Evolutionary conservation across 805 yeast species (phyloP), one percentile per base, ranked within the genome.

Genomic region (Spencermartinsiella europaea): DNA sequence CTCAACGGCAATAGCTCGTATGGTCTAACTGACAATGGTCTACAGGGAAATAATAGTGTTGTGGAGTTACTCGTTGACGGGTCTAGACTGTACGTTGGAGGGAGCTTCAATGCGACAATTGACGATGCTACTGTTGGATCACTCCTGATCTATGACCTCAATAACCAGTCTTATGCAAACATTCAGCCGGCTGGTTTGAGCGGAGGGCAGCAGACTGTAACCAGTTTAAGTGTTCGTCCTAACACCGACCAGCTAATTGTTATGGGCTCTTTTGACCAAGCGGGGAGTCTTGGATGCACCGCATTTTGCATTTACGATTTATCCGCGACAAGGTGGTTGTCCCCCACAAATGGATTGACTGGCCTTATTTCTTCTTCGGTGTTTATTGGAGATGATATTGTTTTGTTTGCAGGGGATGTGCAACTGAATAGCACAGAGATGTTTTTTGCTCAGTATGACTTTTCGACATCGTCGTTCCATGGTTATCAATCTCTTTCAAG

Each of bases 181-280:
- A 56, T 63, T 35, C 83, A 79, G 56, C 83, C 83, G 14, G 73
- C 80, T 0, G 66, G 67, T 5, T 45, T 62, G 16, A 59, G 67
- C 5, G 62, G 74, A 2, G 61, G 69, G 8, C 57, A 61, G 5
- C 71, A 80, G 12, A 69, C 70, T 12, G 62, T 77, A 1, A 62
- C 76, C 43, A 62, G 63, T 15, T 52, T 73, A 15, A 67, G 67
- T 28, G 70, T 73, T 27, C 68, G 68, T 20, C 65, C 63, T 22
- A 68, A 71, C 22, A 45, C 66, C 5, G 67, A 73, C 1, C 55
- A 70, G 16, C 64, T 88, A 21, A 69, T 81, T 25, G 85, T 85
- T 10, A 95, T 85, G 34, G 96, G 97, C 20, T 70, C 75, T 37
- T 88, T 85, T 60, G 74, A 71, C 17, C 61, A 70, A 17, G 81